Evolutionary conservation across 306 rosid genomes (phyloP).

Genomic region (Dalbergia oliveri): DNA sequence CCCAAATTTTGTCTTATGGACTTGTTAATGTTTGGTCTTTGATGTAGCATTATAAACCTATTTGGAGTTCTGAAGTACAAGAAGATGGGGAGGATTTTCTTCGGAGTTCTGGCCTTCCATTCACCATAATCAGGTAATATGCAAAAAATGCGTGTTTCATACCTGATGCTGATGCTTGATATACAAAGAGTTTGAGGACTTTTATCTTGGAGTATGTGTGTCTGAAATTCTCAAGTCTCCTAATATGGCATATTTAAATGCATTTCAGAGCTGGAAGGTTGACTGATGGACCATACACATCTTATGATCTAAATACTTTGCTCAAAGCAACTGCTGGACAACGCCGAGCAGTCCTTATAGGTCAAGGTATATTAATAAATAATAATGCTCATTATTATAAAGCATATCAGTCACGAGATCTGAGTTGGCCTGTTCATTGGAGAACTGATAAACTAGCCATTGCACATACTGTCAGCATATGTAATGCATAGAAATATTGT

Average conservation of each 20-base stretch:
- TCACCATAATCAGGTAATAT: conserved; percentile 86
- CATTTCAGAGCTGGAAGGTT: conserved; percentile 83
- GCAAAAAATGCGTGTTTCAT: conserved; percentile 19
- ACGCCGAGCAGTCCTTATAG: conserved; percentile 85
- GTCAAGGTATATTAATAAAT: conserved; percentile 70
- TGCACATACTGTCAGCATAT: background rate
- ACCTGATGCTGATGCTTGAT: conserved; percentile 23
- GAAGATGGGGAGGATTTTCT: conserved; percentile 95
- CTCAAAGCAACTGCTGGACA: conserved; percentile 95
- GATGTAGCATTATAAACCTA: conserved; percentile 83
- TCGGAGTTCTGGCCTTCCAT: conserved; percentile 82
- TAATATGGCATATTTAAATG: conserved; percentile 43
- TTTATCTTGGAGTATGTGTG: conserved; percentile 7
- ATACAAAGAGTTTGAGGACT: conserved; percentile 13
- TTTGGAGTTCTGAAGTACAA: conserved; percentile 95
- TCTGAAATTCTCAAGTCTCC: conserved; percentile 4
- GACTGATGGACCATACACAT: conserved; percentile 98
- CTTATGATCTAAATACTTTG: conserved; percentile 92
- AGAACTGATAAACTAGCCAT: background rate
- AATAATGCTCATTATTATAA: conserved; percentile 36
- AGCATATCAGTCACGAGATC: background rate
- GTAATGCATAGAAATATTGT: background rate
- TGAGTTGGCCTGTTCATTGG: background rate
- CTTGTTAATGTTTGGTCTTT: conserved; percentile 14
- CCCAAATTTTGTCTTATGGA: conserved; percentile 1